Evolutionary conservation across 1,139 yeast species (phyloP).

Genomic region (Debaryomyces udenii): DNA sequence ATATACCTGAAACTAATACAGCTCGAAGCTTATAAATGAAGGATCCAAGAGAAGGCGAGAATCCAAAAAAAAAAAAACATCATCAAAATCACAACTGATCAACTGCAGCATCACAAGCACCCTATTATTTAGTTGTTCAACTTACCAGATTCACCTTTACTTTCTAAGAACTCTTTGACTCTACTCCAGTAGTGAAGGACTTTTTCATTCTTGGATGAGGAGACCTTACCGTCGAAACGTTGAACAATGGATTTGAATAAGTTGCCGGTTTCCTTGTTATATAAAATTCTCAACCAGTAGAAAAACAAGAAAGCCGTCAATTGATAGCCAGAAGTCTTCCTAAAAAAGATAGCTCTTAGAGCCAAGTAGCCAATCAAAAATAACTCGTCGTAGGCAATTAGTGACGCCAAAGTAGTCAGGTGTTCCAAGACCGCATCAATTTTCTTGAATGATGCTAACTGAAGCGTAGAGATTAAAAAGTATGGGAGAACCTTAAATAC

Average conservation of each 20-base stretch:
- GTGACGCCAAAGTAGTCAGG: constrained; percentile 44
- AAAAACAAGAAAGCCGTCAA: constrained; percentile 57
- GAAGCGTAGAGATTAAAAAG: constrained; percentile 58
- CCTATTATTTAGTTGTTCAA: not conserved
- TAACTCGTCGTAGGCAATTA: constrained; percentile 65
- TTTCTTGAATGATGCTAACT: constrained; percentile 47
- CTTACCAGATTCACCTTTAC: constrained; percentile 24
- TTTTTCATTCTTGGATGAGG: constrained; percentile 47
- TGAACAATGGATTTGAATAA: constrained; percentile 45
- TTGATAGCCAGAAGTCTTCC: constrained; percentile 71
- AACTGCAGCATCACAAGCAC: not conserved
- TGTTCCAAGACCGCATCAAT: constrained; percentile 43
- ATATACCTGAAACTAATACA: not conserved
- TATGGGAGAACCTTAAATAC: constrained; percentile 68
- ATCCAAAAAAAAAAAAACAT: not conserved
- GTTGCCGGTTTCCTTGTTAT: constrained; percentile 51
- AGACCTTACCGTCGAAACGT: constrained; percentile 45
- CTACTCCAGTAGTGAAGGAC: constrained; percentile 48
- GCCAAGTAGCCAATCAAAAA: constrained; percentile 53
- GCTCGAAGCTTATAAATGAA: not conserved
- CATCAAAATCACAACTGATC: too few species aligned
- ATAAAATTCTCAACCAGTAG: constrained; percentile 70
- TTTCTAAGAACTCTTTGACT: constrained; percentile 41
- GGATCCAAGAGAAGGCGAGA: not conserved
- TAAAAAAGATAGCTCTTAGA: constrained; percentile 61